Evolutionary conservation across 2,329 filamentous ascomycete genomes (phyloP), one percentile per base, ranked within the genome.

Genomic region (Microsporum canis): DNA sequence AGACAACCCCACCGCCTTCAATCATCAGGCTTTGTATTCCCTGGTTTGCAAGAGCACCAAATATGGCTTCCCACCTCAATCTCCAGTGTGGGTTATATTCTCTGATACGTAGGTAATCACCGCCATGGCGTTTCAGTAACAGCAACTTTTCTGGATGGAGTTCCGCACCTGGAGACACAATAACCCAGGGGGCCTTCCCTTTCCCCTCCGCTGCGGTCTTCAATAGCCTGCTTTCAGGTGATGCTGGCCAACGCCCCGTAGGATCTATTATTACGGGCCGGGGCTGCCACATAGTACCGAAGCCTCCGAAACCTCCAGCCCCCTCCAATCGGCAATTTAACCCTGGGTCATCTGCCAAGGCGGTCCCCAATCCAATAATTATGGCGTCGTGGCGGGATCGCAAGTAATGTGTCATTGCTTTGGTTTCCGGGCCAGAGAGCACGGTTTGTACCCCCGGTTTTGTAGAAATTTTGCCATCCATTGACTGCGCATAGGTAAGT

Each of bases 331-430:
- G 85, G 69, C 89, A 94, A 72, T 95, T 96, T 59, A 97, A 78
- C 3, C 84, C 85, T 1, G 92, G 92, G 69, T 96, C 83, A 71
- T 97, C 92, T 27, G 89, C 87, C 3, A 89, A 76, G 5, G 90
- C 88, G 0, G 92, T 97, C 1, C 88, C 88, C 2, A 87, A 88
- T 14, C 92, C 92, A 41, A 97, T 80, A 31, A 95, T 80, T 67
- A 97, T 95, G 27, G 89, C 90, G 64, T 88, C 85, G 75, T 97
- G 91, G 12, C 81, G 82, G 7, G 86, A 86, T 67, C 92, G 89
- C n/a, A 97, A 82, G 71, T 88, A 89, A 73, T 97, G 92, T 0
- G 92, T 97, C 89, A 97, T 95, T 55, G 88, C 84, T 74, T 96
- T 96, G 38, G 89, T 90, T 63, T 86, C 80, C 0, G 87, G 82